Conservation (phyloP, 441 rosid species). For the Melastoma candidum region DNA sequence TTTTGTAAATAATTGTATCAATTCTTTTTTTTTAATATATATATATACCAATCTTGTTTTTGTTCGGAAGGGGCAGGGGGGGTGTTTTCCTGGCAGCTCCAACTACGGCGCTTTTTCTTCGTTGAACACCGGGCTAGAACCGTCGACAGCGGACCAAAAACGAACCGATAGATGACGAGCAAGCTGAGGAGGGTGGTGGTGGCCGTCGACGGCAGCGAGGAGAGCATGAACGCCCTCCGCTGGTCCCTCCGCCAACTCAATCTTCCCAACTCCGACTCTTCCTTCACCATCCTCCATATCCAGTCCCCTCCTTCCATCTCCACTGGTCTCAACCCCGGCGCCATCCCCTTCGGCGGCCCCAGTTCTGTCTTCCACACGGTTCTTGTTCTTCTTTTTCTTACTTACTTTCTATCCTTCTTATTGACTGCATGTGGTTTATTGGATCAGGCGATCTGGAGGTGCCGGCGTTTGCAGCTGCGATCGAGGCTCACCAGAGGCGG, state of each 20-base stretch:
- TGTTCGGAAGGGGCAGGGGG: too few relatives aligned
- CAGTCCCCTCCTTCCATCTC: slow-evolving; percentile 72
- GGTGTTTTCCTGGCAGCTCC: too few relatives aligned
- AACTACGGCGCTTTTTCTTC: too few relatives aligned
- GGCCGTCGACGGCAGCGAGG: slow-evolving; percentile 84
- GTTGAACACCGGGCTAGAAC: too few relatives aligned
- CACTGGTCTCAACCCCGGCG: slow-evolving; percentile 67
- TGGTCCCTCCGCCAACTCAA: slow-evolving; percentile 75
- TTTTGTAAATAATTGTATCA: too few relatives aligned
- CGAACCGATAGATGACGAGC: slow-evolving; percentile 25
- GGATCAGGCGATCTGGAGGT: slow-evolving; percentile 55
- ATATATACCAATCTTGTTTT: too few relatives aligned
- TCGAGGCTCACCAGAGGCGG: slow-evolving; percentile 68
- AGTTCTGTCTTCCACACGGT: slow-evolving; percentile 28
- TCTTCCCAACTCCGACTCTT: slow-evolving; percentile 41
- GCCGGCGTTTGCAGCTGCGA: slow-evolving; percentile 78
- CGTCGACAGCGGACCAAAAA: neutral
- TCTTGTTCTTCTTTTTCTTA: neutral
- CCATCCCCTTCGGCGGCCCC: slow-evolving; percentile 91
- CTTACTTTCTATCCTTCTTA: neutral
- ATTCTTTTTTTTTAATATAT: too few relatives aligned
- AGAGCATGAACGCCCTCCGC: slow-evolving; percentile 76
- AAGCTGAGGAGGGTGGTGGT: slow-evolving; percentile 56
- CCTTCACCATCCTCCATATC: slow-evolving; percentile 59
- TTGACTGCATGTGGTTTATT: neutral